A percentile compares a stretch with the other conserved stretches of the same genome.
Evolutionary conservation across 176 grass and related monocot genomes (phyloP).

Genomic region (Oryza australiensis): DNA sequence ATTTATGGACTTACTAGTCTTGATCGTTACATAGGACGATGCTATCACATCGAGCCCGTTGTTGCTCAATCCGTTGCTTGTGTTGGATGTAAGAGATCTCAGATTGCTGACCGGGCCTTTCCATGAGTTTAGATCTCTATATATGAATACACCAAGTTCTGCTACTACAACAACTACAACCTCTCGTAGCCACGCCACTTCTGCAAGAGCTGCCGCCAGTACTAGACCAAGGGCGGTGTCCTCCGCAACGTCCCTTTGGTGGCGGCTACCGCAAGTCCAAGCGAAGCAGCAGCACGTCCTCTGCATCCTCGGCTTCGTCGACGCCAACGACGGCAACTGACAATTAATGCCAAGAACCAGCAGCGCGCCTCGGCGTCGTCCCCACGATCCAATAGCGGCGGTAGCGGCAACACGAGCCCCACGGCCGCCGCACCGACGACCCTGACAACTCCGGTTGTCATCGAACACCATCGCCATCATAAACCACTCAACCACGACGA

Average conservation of each 20-base stretch:
- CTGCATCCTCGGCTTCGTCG: conserved; percentile 22
- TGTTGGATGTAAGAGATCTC: too few relatives aligned
- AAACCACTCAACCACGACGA: not conserved
- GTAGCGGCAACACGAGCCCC: conserved; percentile 37
- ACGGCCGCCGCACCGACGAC: not conserved
- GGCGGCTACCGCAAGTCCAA: conserved; percentile 80
- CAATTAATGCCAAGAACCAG: conserved; percentile 31
- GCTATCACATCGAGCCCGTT: too few relatives aligned
- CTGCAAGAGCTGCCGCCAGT: conserved; percentile 91
- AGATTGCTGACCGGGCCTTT: too few relatives aligned
- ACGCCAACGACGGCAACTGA: conserved; percentile 17
- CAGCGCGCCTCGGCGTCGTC: conserved; percentile 32
- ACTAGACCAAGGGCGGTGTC: conserved; percentile 90
- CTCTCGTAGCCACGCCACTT: conserved; percentile 88
- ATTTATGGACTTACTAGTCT: too few relatives aligned
- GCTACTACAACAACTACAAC: conserved; percentile 99
- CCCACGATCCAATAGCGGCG: conserved; percentile 26
- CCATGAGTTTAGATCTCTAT: too few relatives aligned
- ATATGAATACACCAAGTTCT: conserved; percentile 99
- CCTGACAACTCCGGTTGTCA: not conserved
- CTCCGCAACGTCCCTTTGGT: conserved; percentile 90
- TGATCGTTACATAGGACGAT: too few relatives aligned
- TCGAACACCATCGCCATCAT: conserved; percentile 8
- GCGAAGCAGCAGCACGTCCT: conserved; percentile 19
- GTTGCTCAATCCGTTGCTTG: too few relatives aligned